Evolutionary conservation across 140 eudicot genomes (phyloP).

Genomic region (Anethum foeniculum): DNA sequence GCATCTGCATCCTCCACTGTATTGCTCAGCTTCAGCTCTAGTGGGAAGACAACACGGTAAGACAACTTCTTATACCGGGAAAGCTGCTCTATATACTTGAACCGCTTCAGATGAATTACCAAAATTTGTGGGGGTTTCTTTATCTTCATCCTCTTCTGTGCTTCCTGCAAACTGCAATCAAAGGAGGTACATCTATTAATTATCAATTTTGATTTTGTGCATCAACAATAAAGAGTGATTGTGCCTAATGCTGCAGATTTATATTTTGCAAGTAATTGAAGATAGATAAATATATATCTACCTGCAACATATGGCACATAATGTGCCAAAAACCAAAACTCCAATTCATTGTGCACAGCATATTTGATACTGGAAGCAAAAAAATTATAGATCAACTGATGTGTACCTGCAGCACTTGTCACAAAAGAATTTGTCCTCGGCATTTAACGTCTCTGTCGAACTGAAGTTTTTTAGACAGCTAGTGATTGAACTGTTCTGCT

Average conservation of each 20-base stretch:
- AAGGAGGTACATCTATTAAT: background rate
- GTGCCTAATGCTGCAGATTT: background rate
- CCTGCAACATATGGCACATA: background rate
- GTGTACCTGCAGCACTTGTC: slow-evolving; percentile 91
- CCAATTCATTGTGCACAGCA: background rate
- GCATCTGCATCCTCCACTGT: slow-evolving; percentile 81
- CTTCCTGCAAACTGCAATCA: slow-evolving; percentile 82
- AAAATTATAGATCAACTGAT: background rate
- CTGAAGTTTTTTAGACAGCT: slow-evolving; percentile 95
- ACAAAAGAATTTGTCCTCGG: slow-evolving; percentile 94
- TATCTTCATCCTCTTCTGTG: slow-evolving; percentile 98
- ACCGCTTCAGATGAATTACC: slow-evolving; percentile 88
- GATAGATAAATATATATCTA: background rate
- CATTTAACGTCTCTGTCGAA: slow-evolving; percentile 92
- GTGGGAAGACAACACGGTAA: slow-evolving; percentile 94
- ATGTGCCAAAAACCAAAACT: background rate
- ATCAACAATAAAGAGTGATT: background rate
- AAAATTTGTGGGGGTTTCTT: slow-evolving; percentile 84
- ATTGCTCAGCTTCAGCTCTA: slow-evolving; percentile 86
- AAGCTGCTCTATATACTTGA: slow-evolving; percentile 90
- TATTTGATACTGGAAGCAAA: background rate
- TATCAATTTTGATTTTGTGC: background rate
- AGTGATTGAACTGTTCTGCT: slow-evolving; percentile 92
- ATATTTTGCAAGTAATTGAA: background rate
- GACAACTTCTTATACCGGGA: slow-evolving; percentile 81